Percentiles rank a stretch among this genome's conserved stretches.
Conservation (phyloP, 805 yeast species). For the Wickerhamomyces kurtzmanii region DNA sequence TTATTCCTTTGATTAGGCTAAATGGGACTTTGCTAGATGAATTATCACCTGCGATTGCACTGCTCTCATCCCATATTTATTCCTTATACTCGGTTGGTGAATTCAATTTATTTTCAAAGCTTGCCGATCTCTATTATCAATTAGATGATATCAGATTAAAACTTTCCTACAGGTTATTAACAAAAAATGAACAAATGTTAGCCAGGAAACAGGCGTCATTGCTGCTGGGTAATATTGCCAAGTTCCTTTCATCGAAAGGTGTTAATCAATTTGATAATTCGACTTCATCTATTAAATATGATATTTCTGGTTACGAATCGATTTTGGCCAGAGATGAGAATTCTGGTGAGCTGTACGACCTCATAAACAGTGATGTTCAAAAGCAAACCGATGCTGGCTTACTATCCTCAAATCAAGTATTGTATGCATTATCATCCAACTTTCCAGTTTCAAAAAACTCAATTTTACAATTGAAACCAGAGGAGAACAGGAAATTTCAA, state of each 20-base stretch:
- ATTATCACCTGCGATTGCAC: conserved; percentile 43
- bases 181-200: conserved; percentile 37
- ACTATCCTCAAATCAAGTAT: conserved; percentile 58
- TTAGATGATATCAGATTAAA: conserved; percentile 51
- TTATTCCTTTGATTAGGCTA: conserved; percentile 41
- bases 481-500: conserved; percentile 33
- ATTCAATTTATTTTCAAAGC: conserved; percentile 48
- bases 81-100: conserved; percentile 66
- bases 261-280: conserved; percentile 18
- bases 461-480: conserved; percentile 30
- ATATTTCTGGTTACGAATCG: conserved; percentile 58
- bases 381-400: conserved; percentile 38
- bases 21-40: conserved; percentile 41
- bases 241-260: conserved; percentile 41
- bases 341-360: conserved; percentile 46
- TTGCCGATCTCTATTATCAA: conserved; percentile 41
- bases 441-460: conserved; percentile 43
- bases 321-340: conserved; percentile 53
- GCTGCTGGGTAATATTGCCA: conserved; percentile 48
- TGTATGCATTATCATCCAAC: conserved; percentile 63
- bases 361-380: conserved; percentile 12
- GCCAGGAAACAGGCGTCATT: conserved; percentile 43
- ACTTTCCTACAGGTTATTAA: conserved; percentile 38
- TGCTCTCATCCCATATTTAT: conserved; percentile 54
- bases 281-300: conserved; percentile 23